Conservation (phyloP, 495 filamentous ascomycete genomes). For the Neurospora tetrasperma region DNA sequence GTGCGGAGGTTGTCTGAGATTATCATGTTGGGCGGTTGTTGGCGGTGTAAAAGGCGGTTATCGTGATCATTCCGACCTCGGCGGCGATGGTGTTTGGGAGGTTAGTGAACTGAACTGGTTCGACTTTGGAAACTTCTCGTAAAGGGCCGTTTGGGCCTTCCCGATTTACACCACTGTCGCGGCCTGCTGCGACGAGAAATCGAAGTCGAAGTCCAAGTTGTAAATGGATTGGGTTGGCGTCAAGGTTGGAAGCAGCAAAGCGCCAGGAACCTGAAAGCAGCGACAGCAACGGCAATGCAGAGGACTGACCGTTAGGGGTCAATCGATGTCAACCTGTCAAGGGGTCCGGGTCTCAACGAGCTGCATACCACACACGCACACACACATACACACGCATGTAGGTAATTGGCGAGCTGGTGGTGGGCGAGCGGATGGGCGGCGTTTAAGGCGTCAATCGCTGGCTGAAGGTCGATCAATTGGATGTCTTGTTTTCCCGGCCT, state of each 20-base stretch:
- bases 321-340: neutral
- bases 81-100: neutral
- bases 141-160: neutral
- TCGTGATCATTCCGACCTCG: neutral
- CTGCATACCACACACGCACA: neutral
- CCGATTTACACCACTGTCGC: neutral
- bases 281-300: neutral
- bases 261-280: neutral
- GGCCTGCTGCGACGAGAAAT: neutral
- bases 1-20: constrained; percentile 72
- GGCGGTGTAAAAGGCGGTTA: neutral
- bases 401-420: neutral
- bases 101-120: neutral
- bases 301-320: neutral
- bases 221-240: neutral
- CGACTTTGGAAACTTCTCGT: neutral
- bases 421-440: neutral
- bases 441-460: neutral
- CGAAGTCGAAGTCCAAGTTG: neutral
- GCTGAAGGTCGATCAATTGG: neutral
- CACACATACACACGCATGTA: neutral
- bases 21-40: constrained; percentile 39
- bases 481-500: neutral
- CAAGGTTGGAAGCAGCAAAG: neutral
- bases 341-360: neutral